These are phyloP conservation scores for Fusarium decemcellulare DNA, from an alignment of 2,329 filamentous ascomycete genomes.

Conservation along the genomic window DNA sequence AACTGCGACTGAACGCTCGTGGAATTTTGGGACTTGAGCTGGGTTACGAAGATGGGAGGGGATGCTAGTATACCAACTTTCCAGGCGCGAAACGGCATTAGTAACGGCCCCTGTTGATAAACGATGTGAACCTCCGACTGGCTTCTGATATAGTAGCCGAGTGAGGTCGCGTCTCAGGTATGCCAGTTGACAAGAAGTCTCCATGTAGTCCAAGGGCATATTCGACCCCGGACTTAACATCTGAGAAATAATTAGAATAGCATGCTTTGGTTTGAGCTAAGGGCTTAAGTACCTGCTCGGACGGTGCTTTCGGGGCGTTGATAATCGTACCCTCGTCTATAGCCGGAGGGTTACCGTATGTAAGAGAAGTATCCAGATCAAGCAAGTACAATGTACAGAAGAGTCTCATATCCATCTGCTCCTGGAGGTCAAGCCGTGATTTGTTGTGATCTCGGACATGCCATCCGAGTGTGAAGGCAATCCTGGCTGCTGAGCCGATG, in stretches of 20 bases:
- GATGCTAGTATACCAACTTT: constrained; percentile 1
- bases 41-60: constrained; percentile 8
- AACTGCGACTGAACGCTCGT: constrained; percentile 18
- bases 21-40: constrained; percentile 11
- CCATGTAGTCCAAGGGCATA: constrained; percentile 16
- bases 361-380: constrained; percentile 18
- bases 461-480: constrained; percentile 19
- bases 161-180: not conserved
- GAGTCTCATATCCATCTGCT: constrained; percentile 16
- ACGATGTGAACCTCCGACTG: not conserved
- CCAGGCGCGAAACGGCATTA: not conserved
- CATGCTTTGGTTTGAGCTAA: too few relatives aligned
- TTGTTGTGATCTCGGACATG: constrained; percentile 9
- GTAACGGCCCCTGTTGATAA: constrained; percentile 11
- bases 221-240: constrained; percentile 7
- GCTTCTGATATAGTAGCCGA: constrained; percentile 14
- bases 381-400: constrained; percentile 18
- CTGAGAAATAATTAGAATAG: not conserved
- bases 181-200: constrained; percentile 8
- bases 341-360: constrained; percentile 14
- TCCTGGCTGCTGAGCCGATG: constrained; percentile 17
- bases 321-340: constrained; percentile 6
- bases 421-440: constrained; percentile 13
- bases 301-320: constrained; percentile 2
- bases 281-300: constrained; percentile 4